Evolutionary conservation across 106 monocot species (phyloP), one percentile per base, ranked within the genome.

Genomic region (Acorus gramineus): DNA sequence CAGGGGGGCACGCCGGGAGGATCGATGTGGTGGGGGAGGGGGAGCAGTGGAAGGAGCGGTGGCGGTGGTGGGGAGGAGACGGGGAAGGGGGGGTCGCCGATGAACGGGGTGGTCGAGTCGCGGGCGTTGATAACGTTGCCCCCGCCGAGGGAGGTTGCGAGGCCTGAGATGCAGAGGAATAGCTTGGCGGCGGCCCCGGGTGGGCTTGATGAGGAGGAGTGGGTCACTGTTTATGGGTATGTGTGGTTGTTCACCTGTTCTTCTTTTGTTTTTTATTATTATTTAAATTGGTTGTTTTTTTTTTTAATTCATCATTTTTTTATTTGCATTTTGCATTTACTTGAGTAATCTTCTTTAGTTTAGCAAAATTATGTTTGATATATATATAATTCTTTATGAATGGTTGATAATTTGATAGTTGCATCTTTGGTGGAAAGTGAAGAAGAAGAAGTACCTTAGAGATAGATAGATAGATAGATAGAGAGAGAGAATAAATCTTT

Each of bases 151-250:
- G 85, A 90, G 66, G 89, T 86, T 8, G 94, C 73, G 14, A 80
- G 82, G 81, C 89, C 89, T 8, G 94, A 90, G 81, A 52, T 84
- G 65, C 74, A 56, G 57, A 74, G 61, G 68, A 81, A 71, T 49
- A 74, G 55, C 61, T 8, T 72, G 12, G 64, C 61, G 6, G 2
- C 66, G 6, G 58, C 60, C 28, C 28, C 28, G 28, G 28, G 0
- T 28, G 56, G 65, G 44, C 45, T 82, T 28, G 82, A 94, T 52
- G 94, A 90, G 62, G 89, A 86, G 73, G 89, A 89, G 63, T 94
- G 94, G 94, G 84, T 94, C 49, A 90, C 89, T 66, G 94, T 94
- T 55, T 94, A 84, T 67, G 94, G 94, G 94, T 94, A 86, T 47
- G 67, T 14, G 6, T 49, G 9, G 42, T 67, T 67, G 54, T 14